Base-by-base conservation (phyloP, 495 filamentous ascomycete genomes). In the Durotheca rogersii region DNA sequence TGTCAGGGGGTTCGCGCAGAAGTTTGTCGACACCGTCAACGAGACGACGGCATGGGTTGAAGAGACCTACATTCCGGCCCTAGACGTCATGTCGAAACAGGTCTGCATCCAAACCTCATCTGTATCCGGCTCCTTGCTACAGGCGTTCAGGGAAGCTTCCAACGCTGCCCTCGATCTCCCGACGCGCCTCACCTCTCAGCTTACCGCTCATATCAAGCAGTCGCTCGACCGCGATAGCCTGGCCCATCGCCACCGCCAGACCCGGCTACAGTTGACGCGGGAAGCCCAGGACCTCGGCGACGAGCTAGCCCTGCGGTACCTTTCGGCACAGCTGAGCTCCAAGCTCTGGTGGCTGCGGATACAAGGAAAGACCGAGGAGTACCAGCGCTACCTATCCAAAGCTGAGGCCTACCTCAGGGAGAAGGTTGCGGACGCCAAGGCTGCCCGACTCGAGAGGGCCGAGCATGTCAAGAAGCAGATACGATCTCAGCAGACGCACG, bases 331-430 rank as follows among this genome's bases (percentile, higher is more conserved):
- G 39, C 58, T 77, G 9, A 43, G 53, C 12, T 74, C 74, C 23
- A 72, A 64, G 57, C 68, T 77, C n/a, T 71, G 64, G 65, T 77
- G 74, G 74, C 60, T 77, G 23, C 67, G 61, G 52, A 3, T 72
- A 30, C 69, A 60, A 40, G 72, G 73, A 1, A 72, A 66, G 53
- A 51, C 38, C n/a, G 57, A 71, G 2, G 72, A 74, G 41, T 62
- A 72, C 25, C 59, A 59, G 2, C 64, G 62, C 6, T 77, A 77
- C 49, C 35, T 68, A 39, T 62, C 53, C 15, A 73, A 72, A 41
- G 74, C 71, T 10, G 47, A 67, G 20, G 25, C 35, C 4, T 65
- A 67, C 36, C 44, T 72, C 37, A 65, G 65, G 46, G 46, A 57
- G 37, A 70, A 60, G 52, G 43, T 51, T 29, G 48, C 35, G 11